Evolutionary conservation across 345 rosid genomes (phyloP), one percentile per base, ranked within the genome.

Genomic region (Gossypium bickii): DNA sequence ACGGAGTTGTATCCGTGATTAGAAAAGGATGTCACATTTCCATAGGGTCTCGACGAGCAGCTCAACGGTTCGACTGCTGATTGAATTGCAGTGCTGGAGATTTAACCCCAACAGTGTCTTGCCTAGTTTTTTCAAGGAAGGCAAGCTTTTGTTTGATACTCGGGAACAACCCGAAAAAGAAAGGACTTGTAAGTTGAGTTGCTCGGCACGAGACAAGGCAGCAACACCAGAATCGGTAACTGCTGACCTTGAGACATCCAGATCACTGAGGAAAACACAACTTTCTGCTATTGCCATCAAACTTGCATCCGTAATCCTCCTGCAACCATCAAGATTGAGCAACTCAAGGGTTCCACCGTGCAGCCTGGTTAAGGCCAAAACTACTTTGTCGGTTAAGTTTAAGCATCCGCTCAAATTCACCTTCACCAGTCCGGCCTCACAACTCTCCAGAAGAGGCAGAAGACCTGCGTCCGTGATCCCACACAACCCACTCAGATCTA

Each of bases 1-100:
- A 41, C n/a, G 51, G 27, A 72, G 29, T 63, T 63, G 67, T 63
- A 58, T 75, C 59, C 20, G 34, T 45, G 47, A 61, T 83, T 64
- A 89, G 70, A 75, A 86, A 67, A 91, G 90, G 75, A 89, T 86
- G 77, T 89, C 93, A 18, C 97, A 89, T 76, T 89, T 84, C 93
- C 97, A 89, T 25, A 89, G 66, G 41, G 76, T 85, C 71, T 83
- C 89, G 29, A 85, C 80, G 10, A 91, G 92, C 29, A 67, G 58
- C 49, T 84, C 86, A 7, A 85, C 77, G 3, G 80, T 55, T 78
- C 80, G n/a, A 72, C 82, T 72, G 82, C 87, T 88, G 75, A 91
- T 82, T 38, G 83, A 85, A 72, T 86, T 84, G 85, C 97, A 91
- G 78, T 80, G 87, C 74, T 85, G 87, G 74, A 91, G 82, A 74